phyloP scores from a whole-genome alignment of 768 basidiomycete genomes.

The Kwoniella shandongensis region DNA sequence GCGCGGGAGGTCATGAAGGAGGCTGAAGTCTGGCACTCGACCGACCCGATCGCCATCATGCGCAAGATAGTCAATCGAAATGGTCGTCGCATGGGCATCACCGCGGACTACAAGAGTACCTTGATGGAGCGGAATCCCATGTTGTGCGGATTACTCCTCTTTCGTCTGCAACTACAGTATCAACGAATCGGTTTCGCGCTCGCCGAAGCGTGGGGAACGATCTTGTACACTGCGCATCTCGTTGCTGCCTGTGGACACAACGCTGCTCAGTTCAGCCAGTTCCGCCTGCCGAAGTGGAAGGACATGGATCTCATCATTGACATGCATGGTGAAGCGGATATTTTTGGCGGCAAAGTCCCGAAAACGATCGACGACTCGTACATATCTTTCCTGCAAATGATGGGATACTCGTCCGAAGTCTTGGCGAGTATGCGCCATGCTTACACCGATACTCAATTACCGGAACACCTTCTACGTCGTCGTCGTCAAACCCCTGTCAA shows the following conservation, averaged over 20 bases:
- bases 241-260: background rate
- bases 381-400: slow-evolving; percentile 9
- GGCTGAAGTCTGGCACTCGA: background rate
- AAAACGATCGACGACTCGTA: slow-evolving; percentile 11
- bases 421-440: background rate
- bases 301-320: slow-evolving; percentile 15
- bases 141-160: slow-evolving; percentile 17
- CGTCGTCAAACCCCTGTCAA: background rate
- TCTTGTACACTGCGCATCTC: slow-evolving; percentile 14
- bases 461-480: background rate
- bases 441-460: background rate
- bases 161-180: slow-evolving; percentile 15
- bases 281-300: background rate
- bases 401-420: slow-evolving; percentile 13
- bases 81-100: too few relatives aligned
- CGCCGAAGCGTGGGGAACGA: slow-evolving; percentile 3
- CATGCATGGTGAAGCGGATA: slow-evolving; percentile 18
- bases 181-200: slow-evolving; percentile 7
- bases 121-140: slow-evolving; percentile 12
- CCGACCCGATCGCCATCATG: background rate
- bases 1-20: background rate
- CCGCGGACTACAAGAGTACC: background rate
- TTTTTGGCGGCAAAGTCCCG: slow-evolving; percentile 20
- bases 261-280: background rate
- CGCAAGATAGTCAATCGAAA: background rate